phyloP scores from a whole-genome alignment of 2,329 filamentous ascomycete genomes.

The Fonsecaea monophora region DNA sequence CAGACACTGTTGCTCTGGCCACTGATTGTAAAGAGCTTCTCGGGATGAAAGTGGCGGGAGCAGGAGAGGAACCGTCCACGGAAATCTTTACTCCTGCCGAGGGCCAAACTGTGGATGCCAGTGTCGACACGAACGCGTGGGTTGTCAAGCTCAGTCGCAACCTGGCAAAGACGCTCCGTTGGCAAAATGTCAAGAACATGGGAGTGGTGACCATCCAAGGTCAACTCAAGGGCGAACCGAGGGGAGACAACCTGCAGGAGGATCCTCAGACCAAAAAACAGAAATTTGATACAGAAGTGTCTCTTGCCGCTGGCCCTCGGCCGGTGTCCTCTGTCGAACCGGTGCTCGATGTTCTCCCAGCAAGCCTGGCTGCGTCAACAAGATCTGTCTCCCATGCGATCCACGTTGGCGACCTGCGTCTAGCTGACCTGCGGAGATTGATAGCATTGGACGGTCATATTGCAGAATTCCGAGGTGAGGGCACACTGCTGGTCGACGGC shows the following conservation, averaged over 20 bases:
- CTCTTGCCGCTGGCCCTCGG: constrained; percentile 31
- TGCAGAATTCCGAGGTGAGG: constrained; percentile 92
- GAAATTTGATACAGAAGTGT: constrained; percentile 57
- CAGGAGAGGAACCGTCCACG: constrained; percentile 55
- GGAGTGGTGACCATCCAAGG: constrained; percentile 94
- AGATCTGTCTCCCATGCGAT: constrained; percentile 82
- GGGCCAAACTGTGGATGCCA: constrained; percentile 81
- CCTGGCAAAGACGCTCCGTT: constrained; percentile 85
- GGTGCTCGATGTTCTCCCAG: constrained; percentile 65
- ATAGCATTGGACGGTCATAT: constrained; percentile 83
- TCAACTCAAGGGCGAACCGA: constrained; percentile 60
- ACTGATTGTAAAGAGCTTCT: constrained; percentile 77
- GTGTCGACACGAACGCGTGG: constrained; percentile 98
- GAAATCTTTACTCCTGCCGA: constrained; percentile 82
- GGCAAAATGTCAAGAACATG: constrained; percentile 90
- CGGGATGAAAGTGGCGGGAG: constrained; percentile 51
- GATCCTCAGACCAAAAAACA: constrained; percentile 56
- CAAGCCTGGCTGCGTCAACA: constrained; percentile 71
- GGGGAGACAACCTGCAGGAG: constrained; percentile 55
- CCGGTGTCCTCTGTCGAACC: constrained; percentile 45
- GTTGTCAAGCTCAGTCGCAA: constrained; percentile 85
- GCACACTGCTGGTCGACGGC: constrained; percentile 86
- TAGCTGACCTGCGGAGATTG: constrained; percentile 84
- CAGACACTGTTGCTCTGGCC: constrained; percentile 80
- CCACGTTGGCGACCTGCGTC: constrained; percentile 88